Evolutionary conservation across 1,139 yeast genomes (phyloP).

Genomic region (Kluyveromyces sp.): DNA sequence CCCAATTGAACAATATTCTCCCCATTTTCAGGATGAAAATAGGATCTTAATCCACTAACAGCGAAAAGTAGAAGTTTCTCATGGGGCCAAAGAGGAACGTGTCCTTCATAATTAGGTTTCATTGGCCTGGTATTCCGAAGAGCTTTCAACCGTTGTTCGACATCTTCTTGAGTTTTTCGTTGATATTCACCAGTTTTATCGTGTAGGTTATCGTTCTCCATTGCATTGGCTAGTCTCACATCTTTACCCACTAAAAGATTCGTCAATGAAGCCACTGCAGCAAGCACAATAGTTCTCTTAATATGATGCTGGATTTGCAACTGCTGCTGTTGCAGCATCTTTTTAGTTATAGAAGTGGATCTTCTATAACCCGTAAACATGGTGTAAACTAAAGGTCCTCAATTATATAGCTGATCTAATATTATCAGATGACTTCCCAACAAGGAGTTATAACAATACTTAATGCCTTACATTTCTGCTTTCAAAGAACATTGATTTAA

Average conservation of each 20-base stretch:
- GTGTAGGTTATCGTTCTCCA: slow-evolving; percentile 46
- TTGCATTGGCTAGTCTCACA: slow-evolving; percentile 47
- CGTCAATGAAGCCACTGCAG: slow-evolving; percentile 24
- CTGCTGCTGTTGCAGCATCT: no score
- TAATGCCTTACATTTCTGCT: no score
- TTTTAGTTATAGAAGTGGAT: no score
- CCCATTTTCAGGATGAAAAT: slow-evolving; percentile 63
- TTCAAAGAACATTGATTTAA: no score
- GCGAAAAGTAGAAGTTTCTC: slow-evolving; percentile 61
- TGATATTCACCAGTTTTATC: slow-evolving; percentile 25
- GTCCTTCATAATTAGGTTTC: slow-evolving; percentile 61
- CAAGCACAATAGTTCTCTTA: slow-evolving; percentile 19
- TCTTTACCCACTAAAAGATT: slow-evolving; percentile 39
- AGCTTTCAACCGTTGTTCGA: slow-evolving; percentile 28
- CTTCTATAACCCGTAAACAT: no score
- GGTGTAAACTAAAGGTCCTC: no score
- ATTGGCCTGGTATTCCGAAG: slow-evolving; percentile 26
- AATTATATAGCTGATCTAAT: no score
- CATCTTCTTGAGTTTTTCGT: slow-evolving; percentile 13
- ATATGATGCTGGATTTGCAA: background rate
- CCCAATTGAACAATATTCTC: slow-evolving; percentile 80
- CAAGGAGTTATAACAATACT: no score
- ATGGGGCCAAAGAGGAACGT: slow-evolving; percentile 59
- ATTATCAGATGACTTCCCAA: no score
- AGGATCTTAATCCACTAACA: slow-evolving; percentile 80